A percentile compares a stretch with the other conserved stretches of the same genome.
These are phyloP conservation scores for Candida jianshihensis DNA, from an alignment of 805 yeast species.

Conservation along the genomic window DNA sequence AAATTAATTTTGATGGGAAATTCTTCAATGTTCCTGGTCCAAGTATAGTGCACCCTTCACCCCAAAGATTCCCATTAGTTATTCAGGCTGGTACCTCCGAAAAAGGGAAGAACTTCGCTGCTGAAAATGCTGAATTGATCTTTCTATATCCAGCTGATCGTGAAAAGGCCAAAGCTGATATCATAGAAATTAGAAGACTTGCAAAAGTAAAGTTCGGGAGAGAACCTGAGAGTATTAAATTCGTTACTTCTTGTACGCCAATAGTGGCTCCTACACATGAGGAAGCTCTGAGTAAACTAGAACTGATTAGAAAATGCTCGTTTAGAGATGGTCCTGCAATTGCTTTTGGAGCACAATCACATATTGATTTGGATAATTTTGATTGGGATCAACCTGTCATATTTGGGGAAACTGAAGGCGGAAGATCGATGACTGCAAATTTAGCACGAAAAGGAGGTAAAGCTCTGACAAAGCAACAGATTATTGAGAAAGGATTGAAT, in stretches of 20 bases:
- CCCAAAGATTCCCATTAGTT: conserved; percentile 36
- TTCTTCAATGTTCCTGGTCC: conserved; percentile 35
- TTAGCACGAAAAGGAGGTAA: conserved; percentile 18
- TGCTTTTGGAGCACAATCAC: conserved; percentile 39
- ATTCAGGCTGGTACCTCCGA: conserved; percentile 39
- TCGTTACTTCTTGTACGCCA: conserved; percentile 31
- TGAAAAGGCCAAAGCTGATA: conserved; percentile 23
- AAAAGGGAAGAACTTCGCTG: conserved; percentile 34
- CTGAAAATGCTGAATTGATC: conserved; percentile 36
- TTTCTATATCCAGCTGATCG: conserved; percentile 32
- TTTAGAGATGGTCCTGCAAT: conserved; percentile 38
- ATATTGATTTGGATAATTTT: conserved; percentile 31
- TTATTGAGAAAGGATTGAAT: conserved; percentile 28
- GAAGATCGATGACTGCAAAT: conserved; percentile 26
- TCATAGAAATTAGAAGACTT: conserved; percentile 25
- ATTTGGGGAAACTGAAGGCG: conserved; percentile 27
- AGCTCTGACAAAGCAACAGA: conserved; percentile 19
- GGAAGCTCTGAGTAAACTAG: conserved; percentile 26
- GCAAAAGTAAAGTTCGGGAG: conserved; percentile 31
- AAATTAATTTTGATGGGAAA: conserved; percentile 32
- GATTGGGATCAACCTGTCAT: conserved; percentile 24
- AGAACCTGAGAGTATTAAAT: conserved; percentile 31
- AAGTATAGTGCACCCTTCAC: conserved; percentile 31
- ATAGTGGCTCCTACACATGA: conserved; percentile 34
- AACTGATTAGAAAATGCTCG: conserved; percentile 27